A percentile compares a stretch with the other conserved stretches of the same genome.
phyloP scores from a whole-genome alignment of 805 yeast genomes.

The Candida loeiensis region DNA sequence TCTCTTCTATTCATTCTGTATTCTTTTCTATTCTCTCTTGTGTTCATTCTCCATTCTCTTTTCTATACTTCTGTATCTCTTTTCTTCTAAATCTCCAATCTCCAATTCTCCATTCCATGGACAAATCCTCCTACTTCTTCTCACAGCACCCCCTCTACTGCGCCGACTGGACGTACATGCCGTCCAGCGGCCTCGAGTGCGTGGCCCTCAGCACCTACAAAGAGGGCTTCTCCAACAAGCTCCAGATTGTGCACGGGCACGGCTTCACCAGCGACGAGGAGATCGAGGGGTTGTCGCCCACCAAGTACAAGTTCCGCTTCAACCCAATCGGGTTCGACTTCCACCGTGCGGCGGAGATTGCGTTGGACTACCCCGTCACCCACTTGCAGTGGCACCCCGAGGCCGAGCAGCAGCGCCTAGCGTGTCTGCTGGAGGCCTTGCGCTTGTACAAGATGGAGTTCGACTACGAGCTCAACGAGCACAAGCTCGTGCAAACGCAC shows the following conservation, averaged over 20 bases:
- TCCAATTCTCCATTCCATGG: conserved; percentile 8
- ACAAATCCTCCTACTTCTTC: conserved; percentile 22
- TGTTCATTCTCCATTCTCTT: no score
- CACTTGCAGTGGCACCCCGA: conserved; percentile 72
- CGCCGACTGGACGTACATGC: conserved; percentile 31
- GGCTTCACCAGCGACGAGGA: conserved; percentile 18
- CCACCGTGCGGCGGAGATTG: conserved; percentile 46
- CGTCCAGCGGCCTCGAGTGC: conserved; percentile 35
- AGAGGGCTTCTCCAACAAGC: conserved; percentile 69
- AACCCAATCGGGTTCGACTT: conserved; percentile 35
- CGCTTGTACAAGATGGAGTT: conserved; percentile 58
- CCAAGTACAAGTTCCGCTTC: conserved; percentile 5
- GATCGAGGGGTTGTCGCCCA: conserved; percentile 10
- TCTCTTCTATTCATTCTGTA: no score
- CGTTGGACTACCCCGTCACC: conserved; percentile 67
- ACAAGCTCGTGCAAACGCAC: conserved; percentile 39
- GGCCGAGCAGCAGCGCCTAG: conserved; percentile 41
- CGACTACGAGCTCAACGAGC: conserved; percentile 37
- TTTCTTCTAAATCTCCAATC: no score
- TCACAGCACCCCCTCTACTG: conserved; percentile 33
- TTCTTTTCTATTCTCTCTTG: background rate
- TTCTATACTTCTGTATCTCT: background rate
- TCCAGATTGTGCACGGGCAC: conserved; percentile 47
- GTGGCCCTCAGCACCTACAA: conserved; percentile 74
- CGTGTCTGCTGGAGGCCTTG: conserved; percentile 70